Conservation (phyloP, 1,139 yeast species). For the Diutina scorzettiae region DNA sequence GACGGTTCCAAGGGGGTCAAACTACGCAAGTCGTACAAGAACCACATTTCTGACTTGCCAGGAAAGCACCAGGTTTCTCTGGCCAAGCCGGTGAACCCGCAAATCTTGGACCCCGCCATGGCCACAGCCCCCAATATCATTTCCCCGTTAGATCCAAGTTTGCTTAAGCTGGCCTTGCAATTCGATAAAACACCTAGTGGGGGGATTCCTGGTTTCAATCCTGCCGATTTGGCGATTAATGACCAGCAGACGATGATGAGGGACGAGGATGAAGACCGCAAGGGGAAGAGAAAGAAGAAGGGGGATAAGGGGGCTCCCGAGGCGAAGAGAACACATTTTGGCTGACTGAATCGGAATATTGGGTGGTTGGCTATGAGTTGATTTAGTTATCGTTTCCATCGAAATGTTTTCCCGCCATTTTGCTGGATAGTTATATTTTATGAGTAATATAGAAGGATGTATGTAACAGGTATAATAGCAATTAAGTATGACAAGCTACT, state of each 20-base stretch:
- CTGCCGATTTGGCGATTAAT: constrained; percentile 53
- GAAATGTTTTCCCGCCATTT: too few relatives aligned
- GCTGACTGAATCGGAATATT: not conserved
- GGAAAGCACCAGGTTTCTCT: constrained; percentile 52
- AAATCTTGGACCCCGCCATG: constrained; percentile 37
- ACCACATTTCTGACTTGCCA: constrained; percentile 76
- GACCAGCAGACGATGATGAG: constrained; percentile 35
- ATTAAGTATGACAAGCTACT: too few relatives aligned
- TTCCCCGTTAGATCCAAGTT: constrained; percentile 14
- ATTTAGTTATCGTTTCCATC: too few relatives aligned
- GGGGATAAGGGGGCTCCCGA: constrained; percentile 1
- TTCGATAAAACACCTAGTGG: constrained; percentile 59
- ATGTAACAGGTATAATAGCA: too few relatives aligned
- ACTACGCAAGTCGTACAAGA: constrained; percentile 84
- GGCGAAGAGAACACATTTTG: not conserved
- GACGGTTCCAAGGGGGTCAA: constrained; percentile 88
- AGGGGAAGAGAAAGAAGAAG: constrained; percentile 1
- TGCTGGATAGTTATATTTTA: too few relatives aligned
- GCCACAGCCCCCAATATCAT: constrained; percentile 31
- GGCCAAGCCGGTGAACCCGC: constrained; percentile 37
- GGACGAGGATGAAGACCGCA: constrained; percentile 15
- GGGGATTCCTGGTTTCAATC: constrained; percentile 74
- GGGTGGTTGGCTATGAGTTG: too few relatives aligned
- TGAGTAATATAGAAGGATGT: too few relatives aligned
- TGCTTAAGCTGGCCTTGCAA: constrained; percentile 40